Conservation (phyloP, 768 basidiomycete genomes). For the Rhodocollybia butyracea region DNA sequence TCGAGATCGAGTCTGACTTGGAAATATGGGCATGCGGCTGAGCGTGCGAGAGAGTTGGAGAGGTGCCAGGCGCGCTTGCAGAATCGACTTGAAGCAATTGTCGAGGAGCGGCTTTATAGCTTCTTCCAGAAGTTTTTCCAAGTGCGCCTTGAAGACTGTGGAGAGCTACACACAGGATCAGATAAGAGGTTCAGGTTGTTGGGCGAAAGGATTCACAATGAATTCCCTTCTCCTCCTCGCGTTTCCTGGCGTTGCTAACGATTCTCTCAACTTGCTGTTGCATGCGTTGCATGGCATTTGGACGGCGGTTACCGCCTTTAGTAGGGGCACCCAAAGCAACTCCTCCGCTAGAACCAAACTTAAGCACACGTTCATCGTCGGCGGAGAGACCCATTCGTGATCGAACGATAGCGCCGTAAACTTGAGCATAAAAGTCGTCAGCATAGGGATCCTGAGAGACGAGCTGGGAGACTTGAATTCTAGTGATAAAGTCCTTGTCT, state of each 20-base stretch:
- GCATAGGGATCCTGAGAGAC: constrained; percentile 96
- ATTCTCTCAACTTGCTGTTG: constrained; percentile 95
- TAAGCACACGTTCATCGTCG: constrained; percentile 76
- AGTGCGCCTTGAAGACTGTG: constrained; percentile 89
- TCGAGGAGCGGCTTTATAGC: constrained; percentile 94
- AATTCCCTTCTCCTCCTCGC: constrained; percentile 81
- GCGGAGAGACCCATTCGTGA: constrained; percentile 72
- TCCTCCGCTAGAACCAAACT: constrained; percentile 80
- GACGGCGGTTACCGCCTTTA: constrained; percentile 65
- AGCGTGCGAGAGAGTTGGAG: constrained; percentile 43
- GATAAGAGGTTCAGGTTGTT: not conserved
- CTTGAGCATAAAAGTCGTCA: constrained; percentile 98
- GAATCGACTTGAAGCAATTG: constrained; percentile 90
- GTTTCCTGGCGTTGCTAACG: constrained; percentile 83
- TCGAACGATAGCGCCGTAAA: constrained; percentile 82
- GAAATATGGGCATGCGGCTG: constrained; percentile 46
- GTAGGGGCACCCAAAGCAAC: constrained; percentile 80
- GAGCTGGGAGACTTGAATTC: constrained; percentile 97
- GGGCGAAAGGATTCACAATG: constrained; percentile 36
- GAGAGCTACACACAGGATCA: constrained; percentile 39
- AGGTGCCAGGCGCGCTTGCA: constrained; percentile 29
- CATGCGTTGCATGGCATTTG: constrained; percentile 89
- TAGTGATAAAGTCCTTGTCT: constrained; percentile 99
- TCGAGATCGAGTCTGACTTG: constrained; percentile 42
- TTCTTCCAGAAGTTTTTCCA: constrained; percentile 90